Base-by-base conservation (phyloP, 306 rosid genomes). In the Pyrus pyrifolia region DNA sequence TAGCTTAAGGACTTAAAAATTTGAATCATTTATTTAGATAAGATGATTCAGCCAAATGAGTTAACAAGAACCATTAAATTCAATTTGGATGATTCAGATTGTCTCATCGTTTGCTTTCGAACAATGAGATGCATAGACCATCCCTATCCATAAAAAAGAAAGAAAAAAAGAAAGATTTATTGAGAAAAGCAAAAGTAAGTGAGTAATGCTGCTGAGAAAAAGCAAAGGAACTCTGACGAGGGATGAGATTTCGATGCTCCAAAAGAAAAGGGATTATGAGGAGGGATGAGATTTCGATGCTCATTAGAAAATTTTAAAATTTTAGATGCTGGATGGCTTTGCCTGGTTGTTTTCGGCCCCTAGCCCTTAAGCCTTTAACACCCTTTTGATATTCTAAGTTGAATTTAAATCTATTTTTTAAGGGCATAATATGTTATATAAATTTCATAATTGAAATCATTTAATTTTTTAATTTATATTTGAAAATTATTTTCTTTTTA, bases 181-280 rank as follows among this genome's bases (percentile, higher is more conserved):
- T 78, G 78, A 76, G 74, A 81, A 68, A 29, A 66, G 82, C 62
- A 79, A 86, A 86, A 83, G 82, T 68, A 30, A 1, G 53, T 1
- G 12, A 15, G 22, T 33, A 29, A 10, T 49, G 2, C 38, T 27
- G 45, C 18, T 58, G n/a, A 21, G 52, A 46, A 22, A 71, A 70
- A 67, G 67, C 52, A 75, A 79, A 79, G 70, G 29, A 44, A 4
- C 23, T 35, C 67, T 57, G 44, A 70, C 79, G 60, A 74, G 66
- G 68, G 67, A 69, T 73, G 21, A 15, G 55, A 49, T 49, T 14
- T 15, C 55, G 35, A 23, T 70, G 67, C 65, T 25, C 82, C 79
- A 22, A 70, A 70, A 66, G 67, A 59, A 59, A 79, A 78, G 69
- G 27, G 61, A 3, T 35, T 72, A 35, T 55, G 27, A 70, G 77